Evolutionary conservation across 169 alveolate species (phyloP).

Genomic region (Eimeria falciformis): DNA sequence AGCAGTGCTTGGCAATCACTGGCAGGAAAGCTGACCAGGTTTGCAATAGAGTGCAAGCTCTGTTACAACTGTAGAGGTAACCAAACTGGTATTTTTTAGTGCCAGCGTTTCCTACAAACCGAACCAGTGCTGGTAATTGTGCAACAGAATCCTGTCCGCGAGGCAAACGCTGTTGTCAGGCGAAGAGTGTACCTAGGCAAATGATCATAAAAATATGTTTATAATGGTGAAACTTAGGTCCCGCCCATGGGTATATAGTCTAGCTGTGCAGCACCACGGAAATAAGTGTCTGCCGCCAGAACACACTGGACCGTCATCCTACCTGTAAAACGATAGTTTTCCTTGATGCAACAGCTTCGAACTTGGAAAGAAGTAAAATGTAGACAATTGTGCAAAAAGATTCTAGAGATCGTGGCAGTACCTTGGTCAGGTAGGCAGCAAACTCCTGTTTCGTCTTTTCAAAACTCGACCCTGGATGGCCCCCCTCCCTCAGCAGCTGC

Average conservation of each 20-base stretch:
- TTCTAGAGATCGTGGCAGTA: background rate
- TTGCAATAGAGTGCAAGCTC: no score
- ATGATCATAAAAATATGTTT: no score
- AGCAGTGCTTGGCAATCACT: no score
- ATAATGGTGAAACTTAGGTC: background rate
- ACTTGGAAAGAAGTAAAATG: background rate
- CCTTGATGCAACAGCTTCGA: slow-evolving; percentile 3
- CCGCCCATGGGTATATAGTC: background rate
- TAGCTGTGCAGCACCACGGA: background rate
- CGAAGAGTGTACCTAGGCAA: no score
- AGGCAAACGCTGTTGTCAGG: no score
- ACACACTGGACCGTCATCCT: background rate
- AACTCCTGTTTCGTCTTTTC: background rate
- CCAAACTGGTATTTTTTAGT: no score
- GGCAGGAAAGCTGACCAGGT: no score
- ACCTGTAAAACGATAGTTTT: slow-evolving; percentile 5
- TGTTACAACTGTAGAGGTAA: no score
- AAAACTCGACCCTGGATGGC: background rate
- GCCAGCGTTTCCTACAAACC: no score
- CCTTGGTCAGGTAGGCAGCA: background rate
- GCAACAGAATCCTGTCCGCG: no score
- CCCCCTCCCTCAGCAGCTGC: slow-evolving; percentile 14
- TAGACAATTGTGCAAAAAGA: background rate
- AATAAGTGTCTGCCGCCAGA: background rate
- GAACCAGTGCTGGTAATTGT: no score